Percentiles rank a stretch among this genome's conserved stretches.
Evolutionary conservation across 164 flowering plant genomes (phyloP).

Genomic region (Brasenia schreberi): DNA sequence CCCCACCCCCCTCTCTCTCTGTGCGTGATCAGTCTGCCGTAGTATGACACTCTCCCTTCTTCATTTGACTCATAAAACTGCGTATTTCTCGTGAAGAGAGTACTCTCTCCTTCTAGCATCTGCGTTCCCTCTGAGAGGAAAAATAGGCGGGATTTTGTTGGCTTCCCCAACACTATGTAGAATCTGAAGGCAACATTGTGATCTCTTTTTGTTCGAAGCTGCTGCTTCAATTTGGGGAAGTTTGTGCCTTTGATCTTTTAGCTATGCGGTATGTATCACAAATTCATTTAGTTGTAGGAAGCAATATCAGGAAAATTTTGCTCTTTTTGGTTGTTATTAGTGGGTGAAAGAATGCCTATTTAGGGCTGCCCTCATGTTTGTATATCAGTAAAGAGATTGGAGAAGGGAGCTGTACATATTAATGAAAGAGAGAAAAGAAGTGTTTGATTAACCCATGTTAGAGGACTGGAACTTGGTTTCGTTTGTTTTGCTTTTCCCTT

Average conservation of each 20-base stretch:
- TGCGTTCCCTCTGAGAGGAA: background rate
- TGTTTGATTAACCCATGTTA: background rate
- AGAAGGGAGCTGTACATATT: background rate
- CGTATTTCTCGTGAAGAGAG: background rate
- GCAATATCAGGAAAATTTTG: background rate
- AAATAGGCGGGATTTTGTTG: background rate
- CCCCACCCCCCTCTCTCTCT: background rate
- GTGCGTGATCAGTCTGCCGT: background rate
- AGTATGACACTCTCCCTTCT: background rate
- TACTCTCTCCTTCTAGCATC: background rate
- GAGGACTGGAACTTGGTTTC: background rate
- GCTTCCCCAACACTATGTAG: background rate
- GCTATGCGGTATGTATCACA: background rate
- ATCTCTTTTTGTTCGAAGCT: background rate
- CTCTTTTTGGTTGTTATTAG: background rate
- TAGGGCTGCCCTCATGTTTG: background rate
- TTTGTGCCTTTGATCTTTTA: background rate
- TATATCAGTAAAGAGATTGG: background rate
- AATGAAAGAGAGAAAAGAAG: background rate
- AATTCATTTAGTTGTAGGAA: background rate
- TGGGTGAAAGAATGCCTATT: background rate
- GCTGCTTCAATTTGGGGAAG: background rate
- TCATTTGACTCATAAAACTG: background rate
- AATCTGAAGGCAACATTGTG: background rate
- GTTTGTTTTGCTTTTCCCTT: background rate